Conservation (phyloP, 306 rosid species). For the Acacia confusa region DNA sequence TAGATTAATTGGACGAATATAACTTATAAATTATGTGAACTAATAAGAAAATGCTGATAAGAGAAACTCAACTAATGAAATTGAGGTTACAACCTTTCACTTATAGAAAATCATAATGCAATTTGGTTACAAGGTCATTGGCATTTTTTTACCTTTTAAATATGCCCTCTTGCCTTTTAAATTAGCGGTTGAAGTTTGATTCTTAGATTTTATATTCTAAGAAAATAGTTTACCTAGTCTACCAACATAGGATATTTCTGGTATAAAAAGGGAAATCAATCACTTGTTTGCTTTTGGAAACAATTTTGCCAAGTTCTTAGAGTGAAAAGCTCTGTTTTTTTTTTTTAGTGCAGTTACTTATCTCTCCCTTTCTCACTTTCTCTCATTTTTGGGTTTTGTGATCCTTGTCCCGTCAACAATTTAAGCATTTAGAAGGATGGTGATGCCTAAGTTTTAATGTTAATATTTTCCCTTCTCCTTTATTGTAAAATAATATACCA, state of each 20-base stretch:
- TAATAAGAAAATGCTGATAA: too few species aligned
- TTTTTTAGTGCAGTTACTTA: constrained; percentile 30
- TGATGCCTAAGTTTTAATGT: background rate
- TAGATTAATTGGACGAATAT: too few species aligned
- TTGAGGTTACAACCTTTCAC: too few species aligned
- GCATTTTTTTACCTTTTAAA: background rate
- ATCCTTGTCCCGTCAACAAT: constrained; percentile 54
- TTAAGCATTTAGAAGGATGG: constrained; percentile 26
- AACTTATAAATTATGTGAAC: too few species aligned
- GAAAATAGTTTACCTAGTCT: background rate
- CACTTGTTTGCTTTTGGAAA: background rate
- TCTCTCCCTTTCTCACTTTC: constrained; percentile 14
- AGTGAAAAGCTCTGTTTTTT: constrained; percentile 27
- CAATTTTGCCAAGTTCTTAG: background rate
- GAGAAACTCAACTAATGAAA: too few species aligned
- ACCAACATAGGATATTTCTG: background rate
- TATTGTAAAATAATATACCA: too few species aligned
- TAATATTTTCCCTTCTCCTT: background rate
- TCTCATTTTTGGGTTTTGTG: constrained; percentile 27
- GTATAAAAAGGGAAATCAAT: background rate
- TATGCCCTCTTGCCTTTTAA: background rate
- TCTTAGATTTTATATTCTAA: background rate
- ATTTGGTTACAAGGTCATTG: background rate
- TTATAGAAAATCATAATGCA: too few species aligned
- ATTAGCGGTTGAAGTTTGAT: background rate